Evolutionary conservation across 495 filamentous ascomycete species (phyloP).

Genomic region (Daldinia concentrica): DNA sequence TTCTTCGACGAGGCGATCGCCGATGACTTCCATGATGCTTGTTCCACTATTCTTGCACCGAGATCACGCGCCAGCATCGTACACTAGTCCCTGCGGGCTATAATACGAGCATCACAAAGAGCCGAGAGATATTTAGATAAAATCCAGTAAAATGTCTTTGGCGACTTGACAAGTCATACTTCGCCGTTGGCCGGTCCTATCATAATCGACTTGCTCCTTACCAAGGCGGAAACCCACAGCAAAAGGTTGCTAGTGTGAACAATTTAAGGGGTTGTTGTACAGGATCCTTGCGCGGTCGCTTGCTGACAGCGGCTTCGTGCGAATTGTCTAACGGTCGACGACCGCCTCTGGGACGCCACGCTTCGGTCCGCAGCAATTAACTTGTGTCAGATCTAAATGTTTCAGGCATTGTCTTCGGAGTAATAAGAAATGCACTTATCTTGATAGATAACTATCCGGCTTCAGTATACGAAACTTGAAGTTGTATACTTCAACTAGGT

Average conservation of each 20-base stretch:
- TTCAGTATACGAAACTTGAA: neutral
- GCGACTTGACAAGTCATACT: conserved; percentile 19
- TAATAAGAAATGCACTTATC: conserved; percentile 8
- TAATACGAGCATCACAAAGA: conserved; percentile 6
- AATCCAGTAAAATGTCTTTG: neutral
- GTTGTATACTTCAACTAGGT: neutral
- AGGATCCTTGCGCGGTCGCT: conserved; percentile 20
- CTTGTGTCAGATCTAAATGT: conserved; percentile 5
- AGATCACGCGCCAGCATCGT: conserved; percentile 33
- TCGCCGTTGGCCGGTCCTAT: conserved; percentile 15
- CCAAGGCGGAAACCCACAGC: conserved; percentile 26
- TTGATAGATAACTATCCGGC: neutral
- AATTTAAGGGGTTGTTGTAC: conserved; percentile 16
- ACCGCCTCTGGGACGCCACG: conserved; percentile 9
- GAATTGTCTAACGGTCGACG: conserved; percentile 15
- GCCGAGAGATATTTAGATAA: conserved; percentile 24
- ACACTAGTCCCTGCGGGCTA: conserved; percentile 1
- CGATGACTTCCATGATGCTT: conserved; percentile 4
- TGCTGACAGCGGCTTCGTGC: conserved; percentile 21
- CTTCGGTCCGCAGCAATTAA: conserved; percentile 9
- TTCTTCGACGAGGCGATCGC: conserved; percentile 8
- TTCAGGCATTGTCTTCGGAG: conserved; percentile 3
- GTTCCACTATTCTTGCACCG: conserved; percentile 20
- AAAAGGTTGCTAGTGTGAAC: neutral
- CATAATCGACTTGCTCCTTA: neutral